A percentile compares a stretch with the other conserved stretches of the same genome.
Conservation (phyloP, 1,284 basidiomycete genomes). For the Omphalotus olearius region DNA sequence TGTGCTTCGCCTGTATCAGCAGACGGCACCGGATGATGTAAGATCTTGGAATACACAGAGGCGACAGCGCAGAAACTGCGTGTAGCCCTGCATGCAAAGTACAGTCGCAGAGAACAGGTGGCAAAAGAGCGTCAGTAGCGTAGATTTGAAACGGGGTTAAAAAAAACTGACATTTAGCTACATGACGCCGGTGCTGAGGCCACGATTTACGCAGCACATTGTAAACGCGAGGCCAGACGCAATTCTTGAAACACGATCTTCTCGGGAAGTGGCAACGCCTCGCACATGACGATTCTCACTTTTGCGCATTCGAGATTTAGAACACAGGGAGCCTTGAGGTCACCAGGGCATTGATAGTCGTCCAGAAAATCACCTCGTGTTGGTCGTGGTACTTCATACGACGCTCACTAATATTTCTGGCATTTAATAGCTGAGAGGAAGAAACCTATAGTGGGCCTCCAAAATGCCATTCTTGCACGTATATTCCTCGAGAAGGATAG, state of each 20-base stretch:
- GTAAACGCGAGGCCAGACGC: conserved; percentile 9
- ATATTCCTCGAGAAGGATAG: too few relatives aligned
- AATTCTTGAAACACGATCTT: conserved; percentile 6
- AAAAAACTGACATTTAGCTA: background rate
- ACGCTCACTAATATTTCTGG: too few relatives aligned
- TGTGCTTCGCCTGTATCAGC: conserved; percentile 1
- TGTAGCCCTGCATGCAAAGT: background rate
- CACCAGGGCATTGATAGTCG: too few relatives aligned
- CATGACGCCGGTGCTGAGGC: background rate
- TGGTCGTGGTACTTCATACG: background rate
- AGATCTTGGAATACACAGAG: background rate
- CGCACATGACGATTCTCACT: too few relatives aligned
- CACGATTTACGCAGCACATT: conserved; percentile 8
- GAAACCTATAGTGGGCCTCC: too few relatives aligned
- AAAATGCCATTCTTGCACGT: too few relatives aligned
- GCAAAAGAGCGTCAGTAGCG: conserved; percentile 2
- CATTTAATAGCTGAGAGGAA: too few relatives aligned
- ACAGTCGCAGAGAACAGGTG: background rate
- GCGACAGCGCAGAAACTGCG: conserved; percentile 8
- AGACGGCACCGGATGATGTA: conserved; percentile 5
- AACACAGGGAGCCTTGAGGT: too few relatives aligned
- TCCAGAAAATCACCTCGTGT: background rate
- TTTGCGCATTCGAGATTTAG: too few relatives aligned
- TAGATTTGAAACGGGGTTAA: conserved; percentile 4
- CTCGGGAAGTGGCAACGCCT: too few relatives aligned